Conservation (phyloP, 176 grass and related monocot genomes). For the Oryza glumipatula region DNA sequence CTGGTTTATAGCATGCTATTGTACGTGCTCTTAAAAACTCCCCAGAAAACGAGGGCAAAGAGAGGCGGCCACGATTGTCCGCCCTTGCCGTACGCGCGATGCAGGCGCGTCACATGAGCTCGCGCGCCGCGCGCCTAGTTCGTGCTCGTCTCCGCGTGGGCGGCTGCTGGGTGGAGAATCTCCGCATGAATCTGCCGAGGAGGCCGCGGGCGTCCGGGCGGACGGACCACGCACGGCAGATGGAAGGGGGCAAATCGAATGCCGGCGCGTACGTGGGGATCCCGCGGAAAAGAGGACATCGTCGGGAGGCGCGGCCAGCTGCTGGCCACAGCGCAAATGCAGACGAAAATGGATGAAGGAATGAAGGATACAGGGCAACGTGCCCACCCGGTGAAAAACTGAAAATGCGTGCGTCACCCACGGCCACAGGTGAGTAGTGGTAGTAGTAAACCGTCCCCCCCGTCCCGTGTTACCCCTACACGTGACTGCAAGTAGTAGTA, state of each 20-base stretch:
- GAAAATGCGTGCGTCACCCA: background rate
- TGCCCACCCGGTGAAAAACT: background rate
- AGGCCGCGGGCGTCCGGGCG: background rate
- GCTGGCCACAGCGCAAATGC: too few relatives aligned
- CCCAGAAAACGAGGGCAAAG: background rate
- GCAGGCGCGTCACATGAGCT: background rate
- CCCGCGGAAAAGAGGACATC: background rate
- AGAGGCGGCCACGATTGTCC: background rate
- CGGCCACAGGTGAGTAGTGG: too few relatives aligned
- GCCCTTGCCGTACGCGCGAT: background rate
- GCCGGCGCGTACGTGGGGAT: background rate
- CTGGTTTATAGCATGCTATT: too few relatives aligned
- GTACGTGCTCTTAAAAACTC: too few relatives aligned
- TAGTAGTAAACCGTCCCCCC: too few relatives aligned
- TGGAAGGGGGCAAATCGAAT: background rate
- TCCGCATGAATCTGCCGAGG: background rate
- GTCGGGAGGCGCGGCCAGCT: background rate
- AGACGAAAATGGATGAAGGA: background rate
- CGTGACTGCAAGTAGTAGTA: background rate
- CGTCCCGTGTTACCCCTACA: background rate
- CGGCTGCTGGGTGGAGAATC: background rate
- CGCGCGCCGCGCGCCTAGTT: background rate
- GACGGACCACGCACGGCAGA: background rate
- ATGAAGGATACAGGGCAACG: background rate
- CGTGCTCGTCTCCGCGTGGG: background rate